Evolutionary conservation across 2,329 filamentous ascomycete species (phyloP).

Genomic region (Neofusicoccum kwambonambiense): DNA sequence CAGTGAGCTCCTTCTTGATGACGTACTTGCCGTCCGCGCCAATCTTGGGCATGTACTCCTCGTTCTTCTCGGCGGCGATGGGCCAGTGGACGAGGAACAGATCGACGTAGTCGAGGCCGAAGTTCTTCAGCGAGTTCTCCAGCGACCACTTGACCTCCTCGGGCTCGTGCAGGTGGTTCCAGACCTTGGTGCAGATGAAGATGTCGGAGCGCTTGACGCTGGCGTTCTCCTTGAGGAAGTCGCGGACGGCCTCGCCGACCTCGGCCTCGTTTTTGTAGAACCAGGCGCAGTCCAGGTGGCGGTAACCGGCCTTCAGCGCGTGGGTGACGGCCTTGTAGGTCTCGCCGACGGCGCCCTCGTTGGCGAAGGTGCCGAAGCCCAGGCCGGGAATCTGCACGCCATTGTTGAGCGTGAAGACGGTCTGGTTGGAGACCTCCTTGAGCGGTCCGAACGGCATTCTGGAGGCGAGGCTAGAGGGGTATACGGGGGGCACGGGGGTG

Average conservation of each 20-base stretch:
- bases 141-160: slow-evolving; percentile 61
- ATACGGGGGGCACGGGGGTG: not conserved
- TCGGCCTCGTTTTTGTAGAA: slow-evolving; percentile 71
- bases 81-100: slow-evolving; percentile 68
- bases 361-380: slow-evolving; percentile 72
- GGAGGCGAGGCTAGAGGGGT: not conserved
- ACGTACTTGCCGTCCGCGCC: slow-evolving; percentile 59
- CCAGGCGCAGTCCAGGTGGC: slow-evolving; percentile 68
- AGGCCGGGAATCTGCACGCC: slow-evolving; percentile 65
- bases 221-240: slow-evolving; percentile 56
- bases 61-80: slow-evolving; percentile 52
- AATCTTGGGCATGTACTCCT: slow-evolving; percentile 53
- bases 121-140: slow-evolving; percentile 62
- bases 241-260: slow-evolving; percentile 64
- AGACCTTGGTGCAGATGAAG: slow-evolving; percentile 74
- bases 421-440: slow-evolving; percentile 27
- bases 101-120: slow-evolving; percentile 64
- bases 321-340: slow-evolving; percentile 57
- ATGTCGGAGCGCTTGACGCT: slow-evolving; percentile 58
- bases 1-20: slow-evolving; percentile 64
- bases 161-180: slow-evolving; percentile 54
- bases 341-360: slow-evolving; percentile 60
- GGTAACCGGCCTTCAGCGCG: slow-evolving; percentile 60
- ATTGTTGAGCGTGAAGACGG: slow-evolving; percentile 55
- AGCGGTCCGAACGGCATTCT: slow-evolving; percentile 17